Conservation (phyloP, 441 rosid species). For the Eruca vesicaria region DNA sequence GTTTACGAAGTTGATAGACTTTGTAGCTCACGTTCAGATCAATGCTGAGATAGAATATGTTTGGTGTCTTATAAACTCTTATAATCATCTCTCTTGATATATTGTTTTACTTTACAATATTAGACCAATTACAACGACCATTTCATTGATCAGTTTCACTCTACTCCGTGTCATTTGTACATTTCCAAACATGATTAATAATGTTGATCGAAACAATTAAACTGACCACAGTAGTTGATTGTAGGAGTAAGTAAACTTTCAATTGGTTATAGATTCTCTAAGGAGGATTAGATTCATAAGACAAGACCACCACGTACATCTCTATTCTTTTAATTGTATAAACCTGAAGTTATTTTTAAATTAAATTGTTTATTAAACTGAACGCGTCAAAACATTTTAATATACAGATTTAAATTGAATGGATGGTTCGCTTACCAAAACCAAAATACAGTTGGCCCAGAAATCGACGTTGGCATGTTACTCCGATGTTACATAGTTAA, state of each 20-base stretch:
- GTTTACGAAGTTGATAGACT: not conserved
- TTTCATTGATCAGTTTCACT: not conserved
- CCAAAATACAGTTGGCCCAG: constrained; percentile 23
- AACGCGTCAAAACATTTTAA: not conserved
- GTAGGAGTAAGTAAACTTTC: not conserved
- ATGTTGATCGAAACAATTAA: not conserved
- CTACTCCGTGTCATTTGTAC: not conserved
- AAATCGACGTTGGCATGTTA: constrained; percentile 13
- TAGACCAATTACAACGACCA: not conserved
- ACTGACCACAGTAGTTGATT: not conserved
- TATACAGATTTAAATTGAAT: not conserved
- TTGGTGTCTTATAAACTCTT: not conserved
- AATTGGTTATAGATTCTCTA: constrained; percentile 9
- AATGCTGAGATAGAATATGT: not conserved
- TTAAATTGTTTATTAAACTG: not conserved
- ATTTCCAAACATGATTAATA: not conserved
- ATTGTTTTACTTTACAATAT: not conserved
- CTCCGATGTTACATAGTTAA: not conserved
- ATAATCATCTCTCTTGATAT: not conserved
- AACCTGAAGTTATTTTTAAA: not conserved
- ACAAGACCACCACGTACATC: constrained; percentile 10
- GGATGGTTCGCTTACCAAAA: constrained; percentile 25
- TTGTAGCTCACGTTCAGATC: not conserved
- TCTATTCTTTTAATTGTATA: not conserved
- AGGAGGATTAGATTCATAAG: constrained; percentile 15